Conservation (phyloP, 2,329 filamentous ascomycete species). For the Colletotrichum zoysiae region DNA sequence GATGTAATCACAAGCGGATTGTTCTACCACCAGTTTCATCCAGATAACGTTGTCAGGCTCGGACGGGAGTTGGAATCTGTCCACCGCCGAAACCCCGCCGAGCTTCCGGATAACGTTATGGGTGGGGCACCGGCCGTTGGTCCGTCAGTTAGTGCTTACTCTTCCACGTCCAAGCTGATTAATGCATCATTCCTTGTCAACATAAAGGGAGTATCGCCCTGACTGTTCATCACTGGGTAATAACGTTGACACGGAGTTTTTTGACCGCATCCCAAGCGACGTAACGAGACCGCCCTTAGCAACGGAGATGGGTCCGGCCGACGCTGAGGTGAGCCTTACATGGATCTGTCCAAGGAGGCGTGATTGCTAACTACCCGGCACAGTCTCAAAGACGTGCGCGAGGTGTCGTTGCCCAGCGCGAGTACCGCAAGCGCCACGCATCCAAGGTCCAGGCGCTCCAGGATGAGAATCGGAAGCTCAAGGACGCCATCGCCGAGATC, state of each 20-base stretch:
- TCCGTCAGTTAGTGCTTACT: not conserved
- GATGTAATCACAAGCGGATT: too few species aligned
- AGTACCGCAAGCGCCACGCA: conserved; percentile 44
- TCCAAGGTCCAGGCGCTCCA: conserved; percentile 43
- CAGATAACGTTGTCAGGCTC: not conserved
- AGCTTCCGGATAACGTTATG: conserved; percentile 14
- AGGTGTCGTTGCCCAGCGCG: conserved; percentile 44
- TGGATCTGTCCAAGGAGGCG: not conserved
- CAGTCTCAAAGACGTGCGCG: conserved; percentile 39
- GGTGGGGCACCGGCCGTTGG: not conserved
- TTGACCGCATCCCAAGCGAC: not conserved
- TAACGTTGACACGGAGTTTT: conserved; percentile 9
- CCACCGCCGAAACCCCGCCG: not conserved
- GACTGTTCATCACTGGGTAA: not conserved
- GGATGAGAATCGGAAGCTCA: conserved; percentile 42
- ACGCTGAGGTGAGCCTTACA: not conserved
- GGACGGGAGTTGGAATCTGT: not conserved
- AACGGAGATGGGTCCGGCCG: conserved; percentile 12
- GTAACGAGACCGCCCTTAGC: not conserved
- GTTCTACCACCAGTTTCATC: too few species aligned
- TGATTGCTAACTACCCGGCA: conserved; percentile 11
- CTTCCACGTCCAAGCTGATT: not conserved
- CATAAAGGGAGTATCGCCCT: not conserved
- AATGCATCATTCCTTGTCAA: not conserved
- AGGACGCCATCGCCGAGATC: conserved; percentile 33